phyloP scores from a whole-genome alignment of 805 yeast species.

The Wickerhamomyces strasburgensis region DNA sequence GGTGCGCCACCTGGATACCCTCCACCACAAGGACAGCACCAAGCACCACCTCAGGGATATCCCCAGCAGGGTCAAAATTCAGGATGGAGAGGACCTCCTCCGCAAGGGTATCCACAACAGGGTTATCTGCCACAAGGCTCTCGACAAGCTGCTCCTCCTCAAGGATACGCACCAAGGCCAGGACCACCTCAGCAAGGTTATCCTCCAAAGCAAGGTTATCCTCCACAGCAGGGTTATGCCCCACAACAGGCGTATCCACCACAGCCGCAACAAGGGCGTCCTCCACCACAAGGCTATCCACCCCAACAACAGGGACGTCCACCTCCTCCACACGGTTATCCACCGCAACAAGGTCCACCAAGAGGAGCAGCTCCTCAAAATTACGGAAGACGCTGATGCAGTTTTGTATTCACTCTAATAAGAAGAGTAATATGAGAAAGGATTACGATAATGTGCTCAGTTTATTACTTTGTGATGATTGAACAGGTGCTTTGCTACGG shows the following conservation, averaged over 20 bases:
- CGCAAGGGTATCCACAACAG: conserved; percentile 2
- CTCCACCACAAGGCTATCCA: conserved; percentile 1
- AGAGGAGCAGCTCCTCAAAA: no score
- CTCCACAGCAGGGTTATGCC: conserved; percentile 1
- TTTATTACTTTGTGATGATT: no score
- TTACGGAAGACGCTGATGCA: no score
- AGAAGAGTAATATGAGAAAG: no score
- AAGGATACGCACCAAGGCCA: neutral
- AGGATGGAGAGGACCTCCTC: conserved; percentile 3
- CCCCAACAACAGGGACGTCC: conserved; percentile 1
- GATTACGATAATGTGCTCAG: no score
- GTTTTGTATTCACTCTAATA: no score
- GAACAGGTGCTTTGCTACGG: no score
- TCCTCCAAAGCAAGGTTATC: conserved; percentile 3
- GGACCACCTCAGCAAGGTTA: conserved; percentile 2
- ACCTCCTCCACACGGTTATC: neutral
- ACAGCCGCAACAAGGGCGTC: no score
- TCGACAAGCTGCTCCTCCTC: conserved; percentile 1
- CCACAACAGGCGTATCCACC: conserved; percentile 1
- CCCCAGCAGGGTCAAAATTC: no score
- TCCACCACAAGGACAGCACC: neutral
- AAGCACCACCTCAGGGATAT: neutral
- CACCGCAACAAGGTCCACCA: no score
- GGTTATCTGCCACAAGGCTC: conserved; percentile 4
- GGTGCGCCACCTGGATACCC: neutral